Conservation (phyloP, 2,329 filamentous ascomycete species). For the Nigrospora osmanthi region DNA sequence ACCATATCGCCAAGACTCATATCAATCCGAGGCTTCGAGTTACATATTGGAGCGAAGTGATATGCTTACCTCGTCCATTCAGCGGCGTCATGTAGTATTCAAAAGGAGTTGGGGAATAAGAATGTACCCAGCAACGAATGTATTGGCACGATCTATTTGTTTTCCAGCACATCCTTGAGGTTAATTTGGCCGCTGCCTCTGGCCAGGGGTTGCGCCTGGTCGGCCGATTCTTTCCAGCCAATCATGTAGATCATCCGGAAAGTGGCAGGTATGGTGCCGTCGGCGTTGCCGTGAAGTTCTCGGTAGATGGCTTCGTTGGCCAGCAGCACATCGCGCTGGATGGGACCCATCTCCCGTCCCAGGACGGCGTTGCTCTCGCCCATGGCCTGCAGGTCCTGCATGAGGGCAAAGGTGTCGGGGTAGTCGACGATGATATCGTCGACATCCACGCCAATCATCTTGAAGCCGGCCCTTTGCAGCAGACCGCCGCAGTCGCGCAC, state of each 20-base stretch:
- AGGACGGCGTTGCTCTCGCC: slow-evolving; percentile 87
- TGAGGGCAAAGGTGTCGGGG: slow-evolving; percentile 80
- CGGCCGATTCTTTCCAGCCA: slow-evolving; percentile 82
- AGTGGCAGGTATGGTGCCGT: slow-evolving; percentile 74
- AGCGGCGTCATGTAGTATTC: no score
- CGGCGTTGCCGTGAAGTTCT: slow-evolving; percentile 75
- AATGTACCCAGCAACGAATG: no score
- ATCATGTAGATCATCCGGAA: slow-evolving; percentile 98
- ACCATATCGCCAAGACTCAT: no score
- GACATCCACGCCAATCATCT: slow-evolving; percentile 91
- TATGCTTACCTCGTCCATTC: no score
- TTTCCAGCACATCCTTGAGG: slow-evolving; percentile 70
- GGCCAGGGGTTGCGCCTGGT: slow-evolving; percentile 71
- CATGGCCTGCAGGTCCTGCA: slow-evolving; percentile 94
- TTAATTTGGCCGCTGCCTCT: slow-evolving; percentile 82
- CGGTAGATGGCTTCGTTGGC: slow-evolving; percentile 86
- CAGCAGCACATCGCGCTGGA: slow-evolving; percentile 75
- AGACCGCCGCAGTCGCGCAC: slow-evolving; percentile 86
- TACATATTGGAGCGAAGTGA: no score
- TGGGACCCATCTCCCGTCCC: slow-evolving; percentile 70
- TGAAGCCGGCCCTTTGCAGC: slow-evolving; percentile 81
- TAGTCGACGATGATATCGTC: slow-evolving; percentile 97
- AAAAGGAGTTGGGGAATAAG: no score
- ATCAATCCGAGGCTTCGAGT: no score
- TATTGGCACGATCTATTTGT: slow-evolving; percentile 21